Base-by-base conservation (phyloP, 768 basidiomycete genomes). In the Rhizopogon vesiculosus region DNA sequence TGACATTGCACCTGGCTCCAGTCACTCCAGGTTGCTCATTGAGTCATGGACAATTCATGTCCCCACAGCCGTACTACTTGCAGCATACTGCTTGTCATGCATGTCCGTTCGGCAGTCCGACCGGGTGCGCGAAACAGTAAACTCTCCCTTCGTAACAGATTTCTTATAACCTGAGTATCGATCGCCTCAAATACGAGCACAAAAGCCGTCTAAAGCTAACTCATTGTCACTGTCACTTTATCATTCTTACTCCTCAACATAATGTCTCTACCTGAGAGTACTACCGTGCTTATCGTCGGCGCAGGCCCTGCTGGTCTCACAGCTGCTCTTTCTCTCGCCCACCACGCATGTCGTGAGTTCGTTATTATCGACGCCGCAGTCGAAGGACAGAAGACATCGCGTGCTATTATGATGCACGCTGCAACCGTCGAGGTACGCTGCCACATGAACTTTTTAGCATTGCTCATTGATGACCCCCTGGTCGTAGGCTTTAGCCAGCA, bases 261-360 rank as follows among this genome's bases (percentile, higher is more conserved):
- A 45, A 46, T 46, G 45, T 46, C 45, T 31, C 45, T 46, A 6
- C 45, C 31, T 3, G n/a, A 46, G n/a, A 33, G 31, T n/a, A 29
- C 78, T 7, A 74, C 74, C 28, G 64, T 81, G 29, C 74, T 81
- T 50, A 71, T 83, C 29, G 75, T 82, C 10, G 80, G 79, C 33
- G 78, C 77, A 18, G 80, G 81, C n/a, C 80, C 80, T 25, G 61
- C 72, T 0, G 81, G 81, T 7, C 74, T 82, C 49, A 67, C 76
- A 0, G 65, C 72, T 42, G 80, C 80, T 19, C 61, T 81, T 18
- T 74, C 79, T n/a, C 74, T 83, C 7, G 62, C 68, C 9, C 67
- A 74, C 12, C 72, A 79, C 10, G 2, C 2, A 12, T 46, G 12
- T 25, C 18, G 31, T 33, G 45, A 46, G 3, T 49, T 79, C 67